A percentile compares a stretch with the other conserved stretches of the same genome.
Conservation (phyloP, 208 protist genomes). For the Borovskyia barvae region DNA sequence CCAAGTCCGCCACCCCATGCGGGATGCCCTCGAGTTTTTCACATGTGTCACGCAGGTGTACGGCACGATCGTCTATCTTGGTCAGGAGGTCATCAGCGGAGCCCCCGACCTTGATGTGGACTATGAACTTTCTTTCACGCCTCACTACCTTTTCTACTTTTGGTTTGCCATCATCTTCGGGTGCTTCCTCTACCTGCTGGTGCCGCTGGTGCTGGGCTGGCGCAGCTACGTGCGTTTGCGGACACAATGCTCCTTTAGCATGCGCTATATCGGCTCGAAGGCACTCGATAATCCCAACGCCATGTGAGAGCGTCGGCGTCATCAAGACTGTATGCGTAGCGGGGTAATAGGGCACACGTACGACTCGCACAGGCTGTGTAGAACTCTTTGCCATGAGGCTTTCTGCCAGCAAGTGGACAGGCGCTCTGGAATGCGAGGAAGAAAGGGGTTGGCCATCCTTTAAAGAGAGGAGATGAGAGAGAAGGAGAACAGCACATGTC, state of each 20-base stretch:
- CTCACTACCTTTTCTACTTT: conserved; percentile 59
- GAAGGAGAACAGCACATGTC: no score
- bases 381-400: no score
- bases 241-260: conserved; percentile 20
- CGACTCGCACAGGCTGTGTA: no score
- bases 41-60: conserved; percentile 66
- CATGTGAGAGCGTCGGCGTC: no score
- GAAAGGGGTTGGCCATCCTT: no score
- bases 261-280: no score
- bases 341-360: no score
- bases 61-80: conserved; percentile 63
- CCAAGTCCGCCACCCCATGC: conserved; percentile 39
- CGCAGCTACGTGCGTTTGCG: conserved; percentile 50
- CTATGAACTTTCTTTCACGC: conserved; percentile 49
- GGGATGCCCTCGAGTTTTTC: conserved; percentile 73
- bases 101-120: conserved; percentile 64
- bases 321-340: no score
- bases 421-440: no score
- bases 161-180: conserved; percentile 69
- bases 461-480: no score
- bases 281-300: no score
- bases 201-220: conserved; percentile 52
- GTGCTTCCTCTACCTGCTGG: conserved; percentile 50
- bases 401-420: no score
- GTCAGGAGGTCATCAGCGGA: conserved; percentile 60